Conservation (phyloP, 2,329 filamentous ascomycete species). For the Macroventuria anomochaeta region DNA sequence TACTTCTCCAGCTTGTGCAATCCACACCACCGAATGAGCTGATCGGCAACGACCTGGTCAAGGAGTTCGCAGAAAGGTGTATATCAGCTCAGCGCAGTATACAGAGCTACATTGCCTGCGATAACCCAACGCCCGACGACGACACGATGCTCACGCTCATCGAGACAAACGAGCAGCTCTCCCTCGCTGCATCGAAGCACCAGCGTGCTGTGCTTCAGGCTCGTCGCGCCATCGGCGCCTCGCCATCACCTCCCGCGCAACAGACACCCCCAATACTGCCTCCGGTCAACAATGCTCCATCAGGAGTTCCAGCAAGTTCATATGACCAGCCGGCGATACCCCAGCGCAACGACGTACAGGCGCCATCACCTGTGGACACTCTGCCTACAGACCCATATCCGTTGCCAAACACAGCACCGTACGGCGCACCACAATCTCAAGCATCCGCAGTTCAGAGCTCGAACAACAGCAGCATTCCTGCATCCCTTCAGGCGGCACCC, state of each 20-base stretch:
- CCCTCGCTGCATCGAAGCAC: slow-evolving; percentile 80
- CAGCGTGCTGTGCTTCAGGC: slow-evolving; percentile 75
- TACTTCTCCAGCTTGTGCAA: slow-evolving; percentile 90
- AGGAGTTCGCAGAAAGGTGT: slow-evolving; percentile 89
- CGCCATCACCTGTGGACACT: slow-evolving; percentile 9
- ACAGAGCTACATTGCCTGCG: slow-evolving; percentile 82
- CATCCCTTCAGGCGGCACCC: slow-evolving; percentile 38
- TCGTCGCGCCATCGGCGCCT: slow-evolving; percentile 52
- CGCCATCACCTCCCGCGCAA: slow-evolving; percentile 31
- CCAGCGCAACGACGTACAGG: slow-evolving; percentile 23
- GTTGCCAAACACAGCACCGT: slow-evolving; percentile 3
- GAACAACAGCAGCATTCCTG: slow-evolving; percentile 32
- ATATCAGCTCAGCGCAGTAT: slow-evolving; percentile 80
- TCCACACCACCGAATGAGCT: slow-evolving; percentile 80
- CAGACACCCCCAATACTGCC: slow-evolving; percentile 9
- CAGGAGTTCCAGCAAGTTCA: slow-evolving; percentile 23
- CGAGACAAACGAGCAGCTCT: slow-evolving; percentile 91
- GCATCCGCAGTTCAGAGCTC: slow-evolving; percentile 21
- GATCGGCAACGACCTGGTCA: slow-evolving; percentile 83
- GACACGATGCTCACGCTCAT: slow-evolving; percentile 93
- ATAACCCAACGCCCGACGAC: slow-evolving; percentile 83
- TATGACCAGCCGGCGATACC: slow-evolving; percentile 18
- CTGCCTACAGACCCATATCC: slow-evolving; percentile 12
- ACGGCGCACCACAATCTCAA: slow-evolving; percentile 4
- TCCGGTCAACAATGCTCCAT: slow-evolving; percentile 14